Evolutionary conservation across 116 monocot genomes (phyloP), one percentile per base, ranked within the genome.

Genomic region (Dioscorea cayenensis): DNA sequence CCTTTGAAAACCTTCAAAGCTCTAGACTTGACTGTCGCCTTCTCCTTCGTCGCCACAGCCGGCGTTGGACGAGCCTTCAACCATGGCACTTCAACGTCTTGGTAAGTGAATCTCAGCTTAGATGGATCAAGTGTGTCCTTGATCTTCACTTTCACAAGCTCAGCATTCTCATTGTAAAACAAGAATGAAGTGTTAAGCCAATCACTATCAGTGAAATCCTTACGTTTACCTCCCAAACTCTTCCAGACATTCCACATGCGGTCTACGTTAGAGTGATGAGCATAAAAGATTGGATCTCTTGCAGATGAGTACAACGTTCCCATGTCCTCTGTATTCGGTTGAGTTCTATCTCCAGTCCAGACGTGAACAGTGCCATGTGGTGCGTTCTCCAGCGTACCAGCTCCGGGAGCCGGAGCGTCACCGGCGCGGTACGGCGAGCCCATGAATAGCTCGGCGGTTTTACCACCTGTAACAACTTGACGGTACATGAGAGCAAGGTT

Each of bases 141-240:
- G 28, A 72, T 58, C 55, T 48, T 72, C 35, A 78, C 71, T 20
- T 72, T 32, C n/a, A 78, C 78, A 9, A 48, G 72, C 14, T 32
- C 67, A 14, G 28, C 23, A 21, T 81, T 69, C 75, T 85, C 85
- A 62, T 85, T 81, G 68, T 70, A 81, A 64, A 85, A 85, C 50
- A 78, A 20, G 67, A 85, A 81, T 18, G 74, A 35, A 9, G 81
- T 7, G 20, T 81, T 64, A 19, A 85, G 75, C 77, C 77, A 82
- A 29, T 82, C 74, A 0, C 25, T 12, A 20, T 82, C 82, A 12
- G 28, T 23, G 49, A 77, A 77, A 22, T 65, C 82, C 49, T 18
- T 19, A 9, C 61, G 64, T 16, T 23, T 52, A 18, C 6, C 21
- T 13, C 36, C 66, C 49, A 78, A 65, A 21, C 51, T 60, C 67